These are phyloP conservation scores for Karstenula rhodostoma DNA, from an alignment of 2,329 filamentous ascomycete species.

Conservation along the genomic window DNA sequence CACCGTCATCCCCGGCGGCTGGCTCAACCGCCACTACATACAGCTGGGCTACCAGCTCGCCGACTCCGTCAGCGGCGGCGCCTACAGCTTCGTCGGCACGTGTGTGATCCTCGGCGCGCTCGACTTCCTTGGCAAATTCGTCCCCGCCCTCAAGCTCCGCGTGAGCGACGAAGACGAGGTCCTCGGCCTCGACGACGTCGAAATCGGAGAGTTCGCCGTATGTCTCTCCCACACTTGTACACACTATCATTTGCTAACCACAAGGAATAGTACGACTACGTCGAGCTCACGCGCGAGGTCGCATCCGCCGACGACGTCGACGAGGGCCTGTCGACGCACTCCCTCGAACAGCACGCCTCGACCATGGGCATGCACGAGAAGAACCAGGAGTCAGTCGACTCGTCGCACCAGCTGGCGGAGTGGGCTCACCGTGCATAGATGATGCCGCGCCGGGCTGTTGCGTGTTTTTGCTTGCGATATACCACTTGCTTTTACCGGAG, in stretches of 20 bases:
- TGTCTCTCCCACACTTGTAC: constrained; percentile 37
- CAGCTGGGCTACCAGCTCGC: constrained; percentile 86
- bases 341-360: constrained; percentile 37
- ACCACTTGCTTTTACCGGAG: constrained; percentile 26
- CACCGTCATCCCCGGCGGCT: constrained; percentile 75
- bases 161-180: constrained; percentile 80
- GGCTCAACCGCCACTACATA: constrained; percentile 83
- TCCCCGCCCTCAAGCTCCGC: constrained; percentile 78
- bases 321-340: constrained; percentile 46
- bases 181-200: constrained; percentile 84
- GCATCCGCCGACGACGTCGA: constrained; percentile 51
- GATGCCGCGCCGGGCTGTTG: too few species aligned
- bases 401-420: constrained; percentile 44
- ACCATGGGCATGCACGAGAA: constrained; percentile 48
- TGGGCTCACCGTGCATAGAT: constrained; percentile 45
- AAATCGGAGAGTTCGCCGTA: constrained; percentile 91
- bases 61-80: constrained; percentile 77
- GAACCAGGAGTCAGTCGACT: constrained; percentile 48
- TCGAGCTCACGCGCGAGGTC: constrained; percentile 80
- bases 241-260: neutral
- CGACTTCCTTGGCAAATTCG: constrained; percentile 76
- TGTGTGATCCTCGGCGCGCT: constrained; percentile 71
- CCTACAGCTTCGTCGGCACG: constrained; percentile 80
- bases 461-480: constrained; percentile 21
- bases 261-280: constrained; percentile 77